Conservation (phyloP, 2,329 filamentous ascomycete species). For the Fusarium algeriense region DNA sequence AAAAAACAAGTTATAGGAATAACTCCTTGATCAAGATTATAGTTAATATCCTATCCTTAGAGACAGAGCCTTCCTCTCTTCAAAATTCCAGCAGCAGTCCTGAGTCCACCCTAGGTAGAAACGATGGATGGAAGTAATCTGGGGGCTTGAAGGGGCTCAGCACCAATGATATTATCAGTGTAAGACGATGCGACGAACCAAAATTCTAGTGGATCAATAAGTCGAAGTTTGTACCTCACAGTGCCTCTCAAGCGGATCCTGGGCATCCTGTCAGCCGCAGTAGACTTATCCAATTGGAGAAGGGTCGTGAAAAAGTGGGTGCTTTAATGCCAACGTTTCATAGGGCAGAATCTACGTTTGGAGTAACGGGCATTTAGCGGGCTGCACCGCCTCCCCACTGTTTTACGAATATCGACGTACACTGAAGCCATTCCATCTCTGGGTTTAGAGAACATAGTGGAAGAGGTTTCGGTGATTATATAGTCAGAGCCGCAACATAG, state of each 20-base stretch:
- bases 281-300: constrained; percentile 23
- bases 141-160: constrained; percentile 38
- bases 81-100: background rate
- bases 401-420: constrained; percentile 11
- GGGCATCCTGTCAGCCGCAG: constrained; percentile 39
- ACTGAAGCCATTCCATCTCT: background rate
- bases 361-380: constrained; percentile 6
- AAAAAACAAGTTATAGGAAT: background rate
- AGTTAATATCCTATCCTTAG: background rate
- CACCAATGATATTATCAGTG: constrained; percentile 7
- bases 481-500: background rate
- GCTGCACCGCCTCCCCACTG: constrained; percentile 33
- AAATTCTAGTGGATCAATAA: constrained; percentile 9
- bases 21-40: no score
- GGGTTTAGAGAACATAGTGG: background rate
- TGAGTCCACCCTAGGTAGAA: background rate
- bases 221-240: constrained; percentile 25
- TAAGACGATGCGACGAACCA: constrained; percentile 30
- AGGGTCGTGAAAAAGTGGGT: constrained; percentile 6
- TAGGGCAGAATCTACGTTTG: constrained; percentile 34
- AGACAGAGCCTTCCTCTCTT: background rate
- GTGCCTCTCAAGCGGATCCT: constrained; percentile 10
- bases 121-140: constrained; percentile 10
- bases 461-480: background rate
- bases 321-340: constrained; percentile 27